Evolutionary conservation across 208 protist genomes (phyloP).

Genomic region (Leptomonas seymouri): DNA sequence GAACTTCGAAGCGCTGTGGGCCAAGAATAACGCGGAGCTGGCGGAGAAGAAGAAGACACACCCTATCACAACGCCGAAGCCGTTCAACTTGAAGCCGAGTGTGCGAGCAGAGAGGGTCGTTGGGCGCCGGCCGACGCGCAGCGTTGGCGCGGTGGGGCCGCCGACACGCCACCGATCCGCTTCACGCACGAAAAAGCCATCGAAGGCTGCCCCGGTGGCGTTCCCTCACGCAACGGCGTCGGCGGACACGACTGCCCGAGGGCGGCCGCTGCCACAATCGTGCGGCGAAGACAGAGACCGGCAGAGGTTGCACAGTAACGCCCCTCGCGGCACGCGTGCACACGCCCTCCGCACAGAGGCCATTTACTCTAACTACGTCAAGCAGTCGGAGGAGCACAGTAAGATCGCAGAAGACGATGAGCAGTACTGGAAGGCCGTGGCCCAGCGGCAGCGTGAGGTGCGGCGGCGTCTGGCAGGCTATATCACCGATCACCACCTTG

Average conservation of each 20-base stretch:
- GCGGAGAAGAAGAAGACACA: conserved; percentile 50
- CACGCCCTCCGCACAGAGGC: conserved; percentile 80
- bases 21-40: conserved; percentile 46
- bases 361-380: conserved; percentile 66
- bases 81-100: conserved; percentile 65
- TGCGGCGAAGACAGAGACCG: background rate
- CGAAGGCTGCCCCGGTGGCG: background rate
- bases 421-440: conserved; percentile 33
- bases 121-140: conserved; percentile 22
- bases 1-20: conserved; percentile 77
- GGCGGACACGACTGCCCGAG: background rate
- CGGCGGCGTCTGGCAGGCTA: conserved; percentile 66
- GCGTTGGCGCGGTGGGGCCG: conserved; percentile 3
- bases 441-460: conserved; percentile 56
- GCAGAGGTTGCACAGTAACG: background rate
- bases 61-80: conserved; percentile 40
- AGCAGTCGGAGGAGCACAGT: conserved; percentile 31
- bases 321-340: conserved; percentile 70
- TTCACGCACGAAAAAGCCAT: background rate
- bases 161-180: conserved; percentile 1
- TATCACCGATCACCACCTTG: conserved; percentile 40
- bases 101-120: conserved; percentile 22
- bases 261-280: background rate
- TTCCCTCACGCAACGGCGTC: background rate
- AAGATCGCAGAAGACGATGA: conserved; percentile 28